phyloP scores from a whole-genome alignment of 805 yeast species.

The Metschnikowia santaceciliae region DNA sequence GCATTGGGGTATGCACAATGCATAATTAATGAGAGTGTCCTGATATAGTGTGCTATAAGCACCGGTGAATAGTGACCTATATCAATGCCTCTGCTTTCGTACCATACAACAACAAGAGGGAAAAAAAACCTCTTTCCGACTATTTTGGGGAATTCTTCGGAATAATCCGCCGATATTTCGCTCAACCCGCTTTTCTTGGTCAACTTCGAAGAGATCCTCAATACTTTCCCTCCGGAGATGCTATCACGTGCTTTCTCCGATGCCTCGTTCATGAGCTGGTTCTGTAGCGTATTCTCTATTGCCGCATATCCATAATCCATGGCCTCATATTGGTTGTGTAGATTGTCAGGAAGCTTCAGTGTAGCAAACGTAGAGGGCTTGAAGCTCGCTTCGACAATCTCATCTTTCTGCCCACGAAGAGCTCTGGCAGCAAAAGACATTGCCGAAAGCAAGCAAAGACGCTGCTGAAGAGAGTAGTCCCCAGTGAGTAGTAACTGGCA shows the following conservation, averaged over 20 bases:
- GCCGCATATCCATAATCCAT: constrained; percentile 17
- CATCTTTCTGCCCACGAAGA: constrained; percentile 59
- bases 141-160: constrained; percentile 32
- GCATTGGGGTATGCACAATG: constrained; percentile 57
- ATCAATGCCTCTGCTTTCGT: constrained; percentile 42
- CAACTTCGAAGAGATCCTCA: constrained; percentile 40
- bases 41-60: constrained; percentile 54
- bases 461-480: constrained; percentile 77
- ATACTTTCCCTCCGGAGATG: constrained; percentile 37
- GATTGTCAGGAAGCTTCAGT: constrained; percentile 41
- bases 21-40: constrained; percentile 53
- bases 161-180: constrained; percentile 16
- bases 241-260: constrained; percentile 30
- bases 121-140: constrained; percentile 47
- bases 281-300: constrained; percentile 24
- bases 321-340: constrained; percentile 43
- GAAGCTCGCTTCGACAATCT: constrained; percentile 34
- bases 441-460: constrained; percentile 65
- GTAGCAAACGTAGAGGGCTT: constrained; percentile 30
- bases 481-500: constrained; percentile 54
- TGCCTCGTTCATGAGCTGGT: constrained; percentile 29
- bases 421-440: constrained; percentile 72
- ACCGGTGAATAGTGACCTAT: constrained; percentile 54
- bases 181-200: constrained; percentile 11
- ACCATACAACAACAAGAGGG: constrained; percentile 53